Percentiles rank a stretch among this genome's conserved stretches.
phyloP scores from a whole-genome alignment of 2,329 filamentous ascomycete genomes.

The Fusarium cicatricum region DNA sequence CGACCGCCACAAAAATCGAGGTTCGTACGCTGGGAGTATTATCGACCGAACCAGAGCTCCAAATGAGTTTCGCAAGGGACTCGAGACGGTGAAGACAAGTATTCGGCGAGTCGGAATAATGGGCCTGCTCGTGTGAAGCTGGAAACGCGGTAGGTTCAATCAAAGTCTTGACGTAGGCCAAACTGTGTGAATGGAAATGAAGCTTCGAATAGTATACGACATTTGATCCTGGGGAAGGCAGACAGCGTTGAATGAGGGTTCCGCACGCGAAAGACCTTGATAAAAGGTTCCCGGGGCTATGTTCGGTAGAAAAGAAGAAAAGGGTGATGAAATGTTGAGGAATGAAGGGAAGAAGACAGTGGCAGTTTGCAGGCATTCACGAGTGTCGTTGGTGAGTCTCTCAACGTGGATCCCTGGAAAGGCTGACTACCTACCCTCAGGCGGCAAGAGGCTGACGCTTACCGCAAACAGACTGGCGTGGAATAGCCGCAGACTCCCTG shows the following conservation, averaged over 20 bases:
- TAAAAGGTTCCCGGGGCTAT: neutral
- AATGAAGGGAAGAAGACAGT: conserved; percentile 15
- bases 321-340: conserved; percentile 3
- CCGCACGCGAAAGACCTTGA: conserved; percentile 2
- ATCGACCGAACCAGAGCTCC: neutral
- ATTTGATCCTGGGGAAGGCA: conserved; percentile 32
- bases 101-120: neutral
- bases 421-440: conserved; percentile 36
- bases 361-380: conserved; percentile 11
- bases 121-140: neutral
- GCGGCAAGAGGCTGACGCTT: conserved; percentile 33
- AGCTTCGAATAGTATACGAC: conserved; percentile 35
- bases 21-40: neutral
- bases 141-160: conserved; percentile 25
- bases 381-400: conserved; percentile 15
- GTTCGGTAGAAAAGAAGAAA: neutral
- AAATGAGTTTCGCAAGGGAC: neutral
- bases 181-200: conserved; percentile 19
- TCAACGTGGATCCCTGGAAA: conserved; percentile 21
- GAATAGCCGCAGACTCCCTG: conserved; percentile 4
- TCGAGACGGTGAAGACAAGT: neutral
- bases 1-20: neutral
- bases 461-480: conserved; percentile 27
- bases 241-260: neutral
- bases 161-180: conserved; percentile 23